Evolutionary conservation across 2,329 filamentous ascomycete species (phyloP).

Genomic region (Clarireedia paspali): DNA sequence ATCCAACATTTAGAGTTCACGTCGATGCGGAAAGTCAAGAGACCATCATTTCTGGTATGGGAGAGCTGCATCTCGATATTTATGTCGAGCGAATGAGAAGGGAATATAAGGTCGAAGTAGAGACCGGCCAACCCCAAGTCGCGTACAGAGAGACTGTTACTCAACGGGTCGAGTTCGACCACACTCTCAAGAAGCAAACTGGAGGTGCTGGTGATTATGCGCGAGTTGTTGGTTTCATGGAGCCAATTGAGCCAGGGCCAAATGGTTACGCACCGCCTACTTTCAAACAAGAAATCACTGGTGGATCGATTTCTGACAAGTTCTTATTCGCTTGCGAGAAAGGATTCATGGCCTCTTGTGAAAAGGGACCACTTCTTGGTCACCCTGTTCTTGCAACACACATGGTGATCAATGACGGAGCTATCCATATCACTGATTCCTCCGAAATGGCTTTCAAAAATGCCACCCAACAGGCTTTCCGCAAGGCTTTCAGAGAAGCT

Average conservation of each 20-base stretch:
- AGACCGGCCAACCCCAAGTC: conserved; percentile 93
- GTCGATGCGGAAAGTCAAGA: conserved; percentile 90
- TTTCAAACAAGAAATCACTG: conserved; percentile 82
- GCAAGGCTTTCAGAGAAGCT: conserved; percentile 79
- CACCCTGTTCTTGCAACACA: conserved; percentile 83
- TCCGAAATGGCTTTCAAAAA: conserved; percentile 94
- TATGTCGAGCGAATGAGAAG: conserved; percentile 95
- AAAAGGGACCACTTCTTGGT: conserved; percentile 83
- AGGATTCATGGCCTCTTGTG: conserved; percentile 76
- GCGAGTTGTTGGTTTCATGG: conserved; percentile 84
- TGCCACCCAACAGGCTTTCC: conserved; percentile 93
- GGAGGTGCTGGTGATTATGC: conserved; percentile 95
- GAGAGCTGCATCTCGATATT: conserved; percentile 91
- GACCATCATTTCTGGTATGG: conserved; percentile 98
- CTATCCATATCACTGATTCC: conserved; percentile 95
- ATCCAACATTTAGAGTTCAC: conserved; percentile 92
- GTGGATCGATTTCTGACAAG: conserved; percentile 91
- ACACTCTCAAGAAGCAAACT: conserved; percentile 88
- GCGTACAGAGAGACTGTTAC: conserved; percentile 94
- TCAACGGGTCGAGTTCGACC: conserved; percentile 75
- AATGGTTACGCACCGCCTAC: conserved; percentile 58
- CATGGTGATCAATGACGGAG: conserved; percentile 94
- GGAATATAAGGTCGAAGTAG: conserved; percentile 93
- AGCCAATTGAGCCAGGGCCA: conserved; percentile 54
- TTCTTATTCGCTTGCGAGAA: conserved; percentile 92